Evolutionary conservation across 1,284 basidiomycete genomes (phyloP).

Genomic region (Salmacisia buchloeana): DNA sequence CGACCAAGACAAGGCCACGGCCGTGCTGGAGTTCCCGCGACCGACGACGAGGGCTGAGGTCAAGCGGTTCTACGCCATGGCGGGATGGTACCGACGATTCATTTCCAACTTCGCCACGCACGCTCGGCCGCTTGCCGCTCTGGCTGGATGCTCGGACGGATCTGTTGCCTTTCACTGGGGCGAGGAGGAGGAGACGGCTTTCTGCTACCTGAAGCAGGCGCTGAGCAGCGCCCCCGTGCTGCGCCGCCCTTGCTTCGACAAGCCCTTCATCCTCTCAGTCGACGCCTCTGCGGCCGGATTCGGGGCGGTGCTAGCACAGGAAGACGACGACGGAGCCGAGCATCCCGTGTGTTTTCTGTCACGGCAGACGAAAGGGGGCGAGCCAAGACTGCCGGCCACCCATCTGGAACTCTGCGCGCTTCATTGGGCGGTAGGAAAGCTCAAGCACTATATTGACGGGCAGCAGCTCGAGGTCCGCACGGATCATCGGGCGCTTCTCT

Average conservation of each 20-base stretch:
- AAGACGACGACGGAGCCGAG: not conserved
- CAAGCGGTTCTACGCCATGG: not conserved
- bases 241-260: not conserved
- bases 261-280: not conserved
- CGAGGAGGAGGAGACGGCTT: not conserved
- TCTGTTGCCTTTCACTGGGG: not conserved
- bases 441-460: not conserved
- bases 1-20: not conserved
- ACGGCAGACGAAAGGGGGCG: not conserved
- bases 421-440: not conserved
- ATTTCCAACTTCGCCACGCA: not conserved
- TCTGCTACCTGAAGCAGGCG: not conserved
- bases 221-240: not conserved
- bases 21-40: not conserved
- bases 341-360: not conserved
- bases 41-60: not conserved
- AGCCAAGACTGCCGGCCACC: not conserved
- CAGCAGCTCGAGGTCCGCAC: not conserved
- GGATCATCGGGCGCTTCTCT: not conserved
- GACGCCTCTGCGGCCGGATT: not conserved
- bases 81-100: not conserved
- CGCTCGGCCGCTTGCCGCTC: not conserved
- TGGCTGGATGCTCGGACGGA: not conserved
- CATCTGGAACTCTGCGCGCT: not conserved
- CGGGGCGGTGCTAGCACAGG: not conserved